phyloP scores from a whole-genome alignment of 345 rosid genomes.

The Mallotus nudiflorus region DNA sequence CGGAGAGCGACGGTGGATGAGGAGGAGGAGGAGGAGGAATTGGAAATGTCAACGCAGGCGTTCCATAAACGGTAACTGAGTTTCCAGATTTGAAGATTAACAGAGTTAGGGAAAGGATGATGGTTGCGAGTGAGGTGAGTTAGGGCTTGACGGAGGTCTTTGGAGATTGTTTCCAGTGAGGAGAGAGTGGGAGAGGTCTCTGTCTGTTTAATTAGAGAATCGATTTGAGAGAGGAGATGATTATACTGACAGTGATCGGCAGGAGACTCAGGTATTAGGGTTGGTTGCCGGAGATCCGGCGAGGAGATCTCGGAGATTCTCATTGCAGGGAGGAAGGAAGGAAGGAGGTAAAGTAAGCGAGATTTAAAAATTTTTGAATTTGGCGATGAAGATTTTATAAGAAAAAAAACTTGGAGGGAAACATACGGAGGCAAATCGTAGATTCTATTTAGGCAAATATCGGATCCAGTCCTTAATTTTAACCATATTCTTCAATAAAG shows the following conservation, averaged over 20 bases:
- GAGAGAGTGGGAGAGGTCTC: conserved; percentile 50
- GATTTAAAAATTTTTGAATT: conserved; percentile 17
- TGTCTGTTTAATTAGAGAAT: conserved; percentile 56
- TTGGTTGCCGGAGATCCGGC: conserved; percentile 45
- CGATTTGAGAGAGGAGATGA: conserved; percentile 59
- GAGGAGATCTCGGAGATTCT: conserved; percentile 80
- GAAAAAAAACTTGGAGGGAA: conserved; percentile 9
- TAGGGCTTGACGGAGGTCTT: conserved; percentile 37
- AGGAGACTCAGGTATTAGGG: neutral
- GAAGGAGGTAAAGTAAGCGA: neutral
- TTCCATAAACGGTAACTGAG: conserved; percentile 95
- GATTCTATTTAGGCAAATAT: too few species aligned
- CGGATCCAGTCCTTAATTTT: too few species aligned
- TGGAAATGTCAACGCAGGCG: conserved; percentile 86
- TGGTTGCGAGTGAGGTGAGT: conserved; percentile 56
- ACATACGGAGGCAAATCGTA: neutral
- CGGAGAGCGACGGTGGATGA: conserved; percentile 41
- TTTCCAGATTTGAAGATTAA: conserved; percentile 81
- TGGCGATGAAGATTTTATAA: neutral
- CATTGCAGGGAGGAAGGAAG: conserved; percentile 48
- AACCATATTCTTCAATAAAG: too few species aligned
- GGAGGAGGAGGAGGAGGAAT: conserved; percentile 39
- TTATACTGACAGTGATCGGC: conserved; percentile 28
- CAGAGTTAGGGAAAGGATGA: conserved; percentile 60
- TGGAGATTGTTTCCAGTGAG: conserved; percentile 26